Evolutionary conservation across 192 early-diverging fungal species (phyloP), one percentile per base, ranked within the genome.

Genomic region (Entomortierella parvispora): DNA sequence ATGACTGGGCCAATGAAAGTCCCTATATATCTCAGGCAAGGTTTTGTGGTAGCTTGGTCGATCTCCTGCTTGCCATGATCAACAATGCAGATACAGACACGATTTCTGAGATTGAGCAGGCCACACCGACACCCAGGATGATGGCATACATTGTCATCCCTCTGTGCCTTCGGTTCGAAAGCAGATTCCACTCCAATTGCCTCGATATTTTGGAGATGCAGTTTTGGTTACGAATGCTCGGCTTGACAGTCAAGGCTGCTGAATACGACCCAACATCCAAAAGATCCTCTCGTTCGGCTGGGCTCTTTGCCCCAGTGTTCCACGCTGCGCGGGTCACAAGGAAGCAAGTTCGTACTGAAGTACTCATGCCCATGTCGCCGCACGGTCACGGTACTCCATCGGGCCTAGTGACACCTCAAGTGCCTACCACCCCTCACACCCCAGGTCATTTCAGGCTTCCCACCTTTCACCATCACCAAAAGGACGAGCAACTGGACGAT

Each of bases 61-160:
- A 82, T 23, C 51, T 88, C 8, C 80, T 88, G 20, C 59, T 88
- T 25, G 72, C 82, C 5, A 68, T 88, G 53, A 72, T 88, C 62
- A 80, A 80, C 23, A 67, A 81, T 54, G 77, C 87, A 0, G 62
- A 80, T 12, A 63, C 66, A 17, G 81, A 86, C 56, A 82, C 84
- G 5, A 48, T 86, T 17, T 17, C 49, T 17, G 82, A 86, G 37
- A 58, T 88, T 28, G 83, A 86, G 20, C 52, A 77, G 26, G 62
- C 74, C 5, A 20, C 61, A 25, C 79, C 85, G 22, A 79, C 87
- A 4, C 61, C 83, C n/a, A 53, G 56, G 11, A 44, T 88, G 7
- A 83, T 88, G 42, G 82, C 76, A 4, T 76, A 81, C 25, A 74
- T 88, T 48, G 47, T 88, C 1, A 80, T 85, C 25, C 87, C 87